Base-by-base conservation (phyloP, 2,329 filamentous ascomycete species). In the Apiospora pterosperma region DNA sequence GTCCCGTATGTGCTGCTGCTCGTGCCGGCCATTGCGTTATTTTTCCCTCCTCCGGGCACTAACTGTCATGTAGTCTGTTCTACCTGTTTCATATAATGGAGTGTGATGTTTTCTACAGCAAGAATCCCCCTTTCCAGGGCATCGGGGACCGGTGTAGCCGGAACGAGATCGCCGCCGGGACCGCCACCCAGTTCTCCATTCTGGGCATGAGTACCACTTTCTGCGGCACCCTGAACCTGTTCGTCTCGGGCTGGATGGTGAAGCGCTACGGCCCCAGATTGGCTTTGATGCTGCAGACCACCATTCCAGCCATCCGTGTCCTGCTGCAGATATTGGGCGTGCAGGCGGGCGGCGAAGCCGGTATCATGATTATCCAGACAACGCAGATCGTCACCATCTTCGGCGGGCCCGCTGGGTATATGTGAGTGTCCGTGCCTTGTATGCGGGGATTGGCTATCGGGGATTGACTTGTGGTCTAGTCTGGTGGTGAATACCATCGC, bases 71-170 rank as follows among this genome's bases (percentile, higher is more conserved):
- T 36, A 80, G 81, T 4, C 76, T 84, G 5, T 77, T 90, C 58
- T 90, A 90, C 74, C 87, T 89, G 28, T 91, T 92, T 69, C 87
- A 88, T 64, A 73, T 90, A 1, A 92, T 92, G 89, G 88, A 87
- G 61, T 92, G 90, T 75, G 87, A 92, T 63, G 83, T 85, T 62
- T 92, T 88, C 73, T 92, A 92, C 75, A 78, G 81, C 39, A 78
- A 79, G 2, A 85, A 91, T 70, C 81, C 84, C 14, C 80, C 82
- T 0, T 85, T 78, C 61, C 69, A 76, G 11, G 82, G 80, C 1
- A 70, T 74, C 4, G 79, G 80, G 4, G 84, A 88, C 65, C 80
- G 85, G 19, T 92, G 90, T 71, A 81, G 80, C 59, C 81, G 82
- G 38, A 85, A 85, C 63, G 84, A 86, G 67, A 89, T 92, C 65